Conservation (phyloP, 768 basidiomycete species). For the Boletus reticuloceps region DNA sequence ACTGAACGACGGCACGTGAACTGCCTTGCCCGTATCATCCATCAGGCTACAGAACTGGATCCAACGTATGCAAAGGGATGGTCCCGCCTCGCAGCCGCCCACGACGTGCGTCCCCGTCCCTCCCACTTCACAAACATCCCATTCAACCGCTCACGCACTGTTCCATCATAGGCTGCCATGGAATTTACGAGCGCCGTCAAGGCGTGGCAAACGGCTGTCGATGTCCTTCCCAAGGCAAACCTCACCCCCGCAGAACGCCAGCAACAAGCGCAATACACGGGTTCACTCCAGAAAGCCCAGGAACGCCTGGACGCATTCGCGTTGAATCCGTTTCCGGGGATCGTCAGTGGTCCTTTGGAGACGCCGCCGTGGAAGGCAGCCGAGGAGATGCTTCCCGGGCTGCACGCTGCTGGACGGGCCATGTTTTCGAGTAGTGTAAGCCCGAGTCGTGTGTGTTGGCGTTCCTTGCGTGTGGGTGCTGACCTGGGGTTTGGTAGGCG, state of each 20-base stretch:
- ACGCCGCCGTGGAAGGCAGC: not conserved
- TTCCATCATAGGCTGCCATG: not conserved
- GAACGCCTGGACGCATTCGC: not conserved
- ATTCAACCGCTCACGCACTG: not conserved
- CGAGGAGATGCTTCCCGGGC: conserved; percentile 1
- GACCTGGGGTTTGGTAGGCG: not conserved
- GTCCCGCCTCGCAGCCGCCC: conserved; percentile 2
- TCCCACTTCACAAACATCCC: not conserved
- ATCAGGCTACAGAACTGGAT: not conserved
- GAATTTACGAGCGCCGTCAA: not conserved
- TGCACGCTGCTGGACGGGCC: not conserved
- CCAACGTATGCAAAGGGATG: not conserved
- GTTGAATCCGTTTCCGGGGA: not conserved
- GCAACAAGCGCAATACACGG: not conserved
- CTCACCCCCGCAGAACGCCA: not conserved
- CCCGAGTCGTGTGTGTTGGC: not conserved
- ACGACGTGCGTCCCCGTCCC: not conserved
- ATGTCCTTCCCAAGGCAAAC: not conserved
- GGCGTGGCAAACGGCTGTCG: not conserved
- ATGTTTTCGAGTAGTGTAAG: not conserved
- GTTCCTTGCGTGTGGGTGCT: too few relatives aligned
- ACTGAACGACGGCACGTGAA: too few relatives aligned
- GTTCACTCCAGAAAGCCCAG: not conserved
- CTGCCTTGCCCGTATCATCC: too few relatives aligned
- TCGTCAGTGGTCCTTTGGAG: not conserved